These are phyloP conservation scores for Hymenoscyphus fructigenus DNA, from an alignment of 2,329 filamentous ascomycete species.

Conservation along the genomic window DNA sequence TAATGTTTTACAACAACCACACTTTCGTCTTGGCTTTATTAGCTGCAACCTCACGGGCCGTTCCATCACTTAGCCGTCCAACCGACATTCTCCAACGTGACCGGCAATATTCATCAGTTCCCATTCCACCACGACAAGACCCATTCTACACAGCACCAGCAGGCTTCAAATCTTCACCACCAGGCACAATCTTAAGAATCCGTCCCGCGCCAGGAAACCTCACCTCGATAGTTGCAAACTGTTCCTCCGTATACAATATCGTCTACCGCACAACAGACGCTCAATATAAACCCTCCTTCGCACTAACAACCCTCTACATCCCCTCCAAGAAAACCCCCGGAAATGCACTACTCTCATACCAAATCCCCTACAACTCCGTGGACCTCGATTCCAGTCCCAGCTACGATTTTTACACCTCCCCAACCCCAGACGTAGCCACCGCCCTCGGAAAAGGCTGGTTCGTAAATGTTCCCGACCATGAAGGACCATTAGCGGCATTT, in stretches of 20 bases:
- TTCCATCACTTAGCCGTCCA: not conserved
- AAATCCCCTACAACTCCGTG: conserved; percentile 42
- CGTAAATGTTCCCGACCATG: conserved; percentile 27
- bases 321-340: not conserved
- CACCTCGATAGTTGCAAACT: conserved; percentile 18
- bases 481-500: conserved; percentile 22
- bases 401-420: conserved; percentile 39
- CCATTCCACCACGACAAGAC: conserved; percentile 37
- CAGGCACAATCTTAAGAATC: conserved; percentile 38
- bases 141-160: conserved; percentile 39
- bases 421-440: conserved; percentile 38
- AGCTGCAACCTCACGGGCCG: no score
- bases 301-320: conserved; percentile 41
- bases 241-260: conserved; percentile 36
- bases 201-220: conserved; percentile 32
- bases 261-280: conserved; percentile 43
- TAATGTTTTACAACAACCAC: no score
- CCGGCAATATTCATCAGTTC: conserved; percentile 1
- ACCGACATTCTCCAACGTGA: not conserved
- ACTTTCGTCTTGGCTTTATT: no score
- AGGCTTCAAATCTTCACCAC: conserved; percentile 31
- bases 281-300: conserved; percentile 38
- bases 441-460: conserved; percentile 20
- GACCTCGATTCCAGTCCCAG: conserved; percentile 42
- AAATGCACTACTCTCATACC: conserved; percentile 42